These are phyloP conservation scores for Hanseniaspora thailandica DNA, from an alignment of 805 yeast genomes.

Conservation along the genomic window DNA sequence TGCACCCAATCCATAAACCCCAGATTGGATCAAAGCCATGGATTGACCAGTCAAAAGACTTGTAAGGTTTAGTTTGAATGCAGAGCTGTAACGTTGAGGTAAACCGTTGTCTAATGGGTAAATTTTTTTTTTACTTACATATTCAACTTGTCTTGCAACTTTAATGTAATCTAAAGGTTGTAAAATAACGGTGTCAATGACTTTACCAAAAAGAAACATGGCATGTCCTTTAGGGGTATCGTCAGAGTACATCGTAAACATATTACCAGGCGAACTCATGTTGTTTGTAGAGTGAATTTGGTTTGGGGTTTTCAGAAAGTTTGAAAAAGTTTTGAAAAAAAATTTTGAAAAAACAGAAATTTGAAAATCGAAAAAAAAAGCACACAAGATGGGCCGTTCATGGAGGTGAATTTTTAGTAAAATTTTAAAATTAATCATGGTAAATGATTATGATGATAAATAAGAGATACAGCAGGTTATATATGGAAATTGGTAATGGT, in stretches of 20 bases:
- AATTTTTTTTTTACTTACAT: constrained; percentile 18
- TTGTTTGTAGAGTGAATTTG: neutral
- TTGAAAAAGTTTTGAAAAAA: neutral
- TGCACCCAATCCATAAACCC: constrained; percentile 49
- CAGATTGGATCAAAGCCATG: constrained; percentile 63
- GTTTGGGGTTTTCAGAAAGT: neutral
- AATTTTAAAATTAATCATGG: too few relatives aligned
- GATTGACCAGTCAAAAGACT: constrained; percentile 60
- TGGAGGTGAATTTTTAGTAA: too few relatives aligned
- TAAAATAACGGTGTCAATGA: constrained; percentile 49
- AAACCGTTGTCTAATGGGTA: constrained; percentile 26
- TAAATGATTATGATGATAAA: too few relatives aligned
- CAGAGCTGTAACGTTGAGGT: constrained; percentile 44
- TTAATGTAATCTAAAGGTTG: constrained; percentile 65
- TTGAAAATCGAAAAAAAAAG: too few relatives aligned
- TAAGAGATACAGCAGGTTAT: too few relatives aligned
- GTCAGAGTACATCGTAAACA: neutral
- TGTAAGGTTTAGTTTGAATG: constrained; percentile 61
- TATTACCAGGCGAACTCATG: too few relatives aligned
- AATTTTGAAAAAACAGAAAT: too few relatives aligned
- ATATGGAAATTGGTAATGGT: too few relatives aligned
- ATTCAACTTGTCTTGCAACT: constrained; percentile 48
- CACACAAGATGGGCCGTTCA: too few relatives aligned
- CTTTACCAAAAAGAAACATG: constrained; percentile 37
- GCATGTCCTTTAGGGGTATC: neutral